These are phyloP conservation scores for Trichoderma endophyticum DNA, from an alignment of 2,329 filamentous ascomycete species.

Conservation along the genomic window DNA sequence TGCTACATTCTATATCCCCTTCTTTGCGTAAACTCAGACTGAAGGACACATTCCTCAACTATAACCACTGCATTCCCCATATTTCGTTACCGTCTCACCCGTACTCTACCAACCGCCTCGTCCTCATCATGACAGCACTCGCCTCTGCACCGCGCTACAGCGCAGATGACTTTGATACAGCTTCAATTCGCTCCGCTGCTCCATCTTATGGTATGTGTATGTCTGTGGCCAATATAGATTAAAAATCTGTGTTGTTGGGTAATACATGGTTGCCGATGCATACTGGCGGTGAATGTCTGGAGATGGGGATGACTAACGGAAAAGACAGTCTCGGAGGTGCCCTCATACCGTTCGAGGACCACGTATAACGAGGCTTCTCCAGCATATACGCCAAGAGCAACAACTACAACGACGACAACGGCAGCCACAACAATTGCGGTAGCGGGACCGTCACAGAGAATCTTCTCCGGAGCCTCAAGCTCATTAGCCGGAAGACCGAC, in stretches of 20 bases:
- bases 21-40: not conserved
- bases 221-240: too few relatives aligned
- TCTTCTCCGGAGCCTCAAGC: conserved; percentile 24
- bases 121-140: conserved; percentile 32
- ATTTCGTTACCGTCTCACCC: not conserved
- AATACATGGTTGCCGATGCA: not conserved
- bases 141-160: conserved; percentile 35
- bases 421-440: not conserved
- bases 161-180: conserved; percentile 62
- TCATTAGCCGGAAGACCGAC: conserved; percentile 33
- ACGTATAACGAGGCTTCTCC: conserved; percentile 48
- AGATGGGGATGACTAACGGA: not conserved
- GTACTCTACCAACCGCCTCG: not conserved
- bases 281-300: not conserved
- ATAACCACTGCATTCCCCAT: not conserved
- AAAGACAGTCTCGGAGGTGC: conserved; percentile 56
- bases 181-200: conserved; percentile 64
- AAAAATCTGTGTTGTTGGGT: not conserved
- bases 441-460: not conserved
- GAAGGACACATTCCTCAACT: not conserved
- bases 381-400: conserved; percentile 44
- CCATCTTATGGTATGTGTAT: conserved; percentile 60
- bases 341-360: conserved; percentile 59
- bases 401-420: conserved; percentile 8
- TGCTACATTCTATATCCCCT: not conserved